Percentiles rank a stretch among this genome's conserved stretches.
These are phyloP conservation scores for Cercospora sesami DNA, from an alignment of 2,329 filamentous ascomycete species.

Conservation along the genomic window DNA sequence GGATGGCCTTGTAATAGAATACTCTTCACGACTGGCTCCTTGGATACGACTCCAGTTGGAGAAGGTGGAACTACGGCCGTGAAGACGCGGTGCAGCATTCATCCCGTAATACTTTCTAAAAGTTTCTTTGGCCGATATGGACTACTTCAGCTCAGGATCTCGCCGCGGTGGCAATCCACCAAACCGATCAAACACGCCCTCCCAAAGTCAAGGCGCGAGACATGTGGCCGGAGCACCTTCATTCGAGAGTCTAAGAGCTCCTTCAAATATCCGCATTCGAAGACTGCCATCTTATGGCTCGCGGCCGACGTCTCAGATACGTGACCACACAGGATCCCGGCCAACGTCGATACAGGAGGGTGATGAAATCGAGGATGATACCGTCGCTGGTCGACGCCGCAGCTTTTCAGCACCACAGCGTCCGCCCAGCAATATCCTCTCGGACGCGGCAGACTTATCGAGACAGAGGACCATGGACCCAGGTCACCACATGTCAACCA, in stretches of 20 bases:
- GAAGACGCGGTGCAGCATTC: not conserved
- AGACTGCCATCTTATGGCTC: conserved; percentile 30
- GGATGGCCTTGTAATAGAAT: not conserved
- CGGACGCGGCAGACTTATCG: conserved; percentile 25
- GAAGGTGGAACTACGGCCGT: not conserved
- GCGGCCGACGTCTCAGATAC: conserved; percentile 24
- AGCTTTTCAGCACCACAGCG: conserved; percentile 38
- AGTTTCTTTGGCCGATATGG: conserved; percentile 22
- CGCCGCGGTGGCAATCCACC: conserved; percentile 23
- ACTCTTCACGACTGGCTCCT: not conserved
- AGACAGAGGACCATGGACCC: conserved; percentile 31
- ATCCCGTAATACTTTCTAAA: not conserved
- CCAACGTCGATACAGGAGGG: conserved; percentile 20
- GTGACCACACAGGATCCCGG: conserved; percentile 17
- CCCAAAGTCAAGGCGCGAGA: conserved; percentile 24
- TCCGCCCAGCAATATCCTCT: conserved; percentile 22
- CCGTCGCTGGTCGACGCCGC: conserved; percentile 32
- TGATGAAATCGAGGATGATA: conserved; percentile 19
- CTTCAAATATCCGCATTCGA: conserved; percentile 38
- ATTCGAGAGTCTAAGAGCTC: conserved; percentile 35
- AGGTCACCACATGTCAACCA: conserved; percentile 31
- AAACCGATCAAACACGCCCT: conserved; percentile 22
- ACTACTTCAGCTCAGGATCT: conserved; percentile 32
- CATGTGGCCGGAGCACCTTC: conserved; percentile 28
- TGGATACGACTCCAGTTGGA: not conserved